phyloP scores from a whole-genome alignment of 108 stramenopile genomes.

The Stephanodiscus minutulus region DNA sequence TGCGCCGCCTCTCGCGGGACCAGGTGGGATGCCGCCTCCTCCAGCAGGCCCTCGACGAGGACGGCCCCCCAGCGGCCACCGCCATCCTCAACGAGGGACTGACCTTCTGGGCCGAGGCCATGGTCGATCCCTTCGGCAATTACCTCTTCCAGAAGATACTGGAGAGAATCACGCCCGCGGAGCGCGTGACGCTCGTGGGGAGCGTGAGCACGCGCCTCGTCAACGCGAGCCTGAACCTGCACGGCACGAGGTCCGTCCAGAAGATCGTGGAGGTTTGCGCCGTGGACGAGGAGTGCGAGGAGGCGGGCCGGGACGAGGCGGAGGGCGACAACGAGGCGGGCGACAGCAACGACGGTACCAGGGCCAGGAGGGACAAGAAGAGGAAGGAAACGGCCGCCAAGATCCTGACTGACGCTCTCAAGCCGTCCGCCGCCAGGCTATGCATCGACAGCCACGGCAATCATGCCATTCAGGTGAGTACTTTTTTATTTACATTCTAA shows the following conservation, averaged over 20 bases:
- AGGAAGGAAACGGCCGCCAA: conserved; percentile 75
- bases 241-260: conserved; percentile 97
- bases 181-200: conserved; percentile 84
- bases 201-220: conserved; percentile 88
- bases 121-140: conserved; percentile 98
- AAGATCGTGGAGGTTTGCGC: conserved; percentile 96
- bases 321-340: conserved; percentile 9
- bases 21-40: conserved; percentile 96
- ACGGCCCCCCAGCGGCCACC: conserved; percentile 87
- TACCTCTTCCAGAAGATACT: conserved; percentile 98
- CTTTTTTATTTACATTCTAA: neutral
- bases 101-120: conserved; percentile 91
- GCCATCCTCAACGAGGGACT: conserved; percentile 94
- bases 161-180: conserved; percentile 86
- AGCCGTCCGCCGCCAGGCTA: conserved; percentile 90
- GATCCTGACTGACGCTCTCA: conserved; percentile 78
- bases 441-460: conserved; percentile 98
- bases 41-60: conserved; percentile 95
- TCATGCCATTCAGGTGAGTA: conserved; percentile 79
- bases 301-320: conserved; percentile 8
- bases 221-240: conserved; percentile 93
- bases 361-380: conserved; percentile 30
- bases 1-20: conserved; percentile 86
- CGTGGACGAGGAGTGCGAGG: conserved; percentile 56
- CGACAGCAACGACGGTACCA: conserved; percentile 10